Conservation (phyloP, 1,139 yeast genomes). For the Lodderomyces elongisporus region DNA sequence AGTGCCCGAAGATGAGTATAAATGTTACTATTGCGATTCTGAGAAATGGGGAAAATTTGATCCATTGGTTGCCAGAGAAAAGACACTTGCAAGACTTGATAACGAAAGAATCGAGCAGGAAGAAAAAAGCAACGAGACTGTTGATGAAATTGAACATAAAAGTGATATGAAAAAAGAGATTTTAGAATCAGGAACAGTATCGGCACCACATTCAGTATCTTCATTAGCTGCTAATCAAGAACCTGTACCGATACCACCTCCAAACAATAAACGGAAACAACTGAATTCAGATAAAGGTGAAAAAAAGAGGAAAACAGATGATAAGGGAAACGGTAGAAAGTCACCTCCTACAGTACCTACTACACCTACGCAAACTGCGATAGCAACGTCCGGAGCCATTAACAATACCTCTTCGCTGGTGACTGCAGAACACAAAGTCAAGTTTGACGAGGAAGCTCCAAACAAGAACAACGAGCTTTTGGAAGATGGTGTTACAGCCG, state of each 20-base stretch:
- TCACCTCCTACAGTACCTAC: neutral
- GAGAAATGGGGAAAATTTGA: constrained; percentile 46
- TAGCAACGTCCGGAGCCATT: too few species aligned
- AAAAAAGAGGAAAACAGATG: constrained; percentile 18
- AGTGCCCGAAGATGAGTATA: constrained; percentile 75
- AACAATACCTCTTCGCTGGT: too few species aligned
- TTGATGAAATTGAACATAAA: constrained; percentile 1
- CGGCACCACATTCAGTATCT: neutral
- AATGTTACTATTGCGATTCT: constrained; percentile 75
- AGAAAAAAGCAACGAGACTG: too few species aligned
- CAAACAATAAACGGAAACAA: constrained; percentile 22
- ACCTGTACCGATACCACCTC: constrained; percentile 1
- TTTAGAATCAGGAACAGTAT: neutral
- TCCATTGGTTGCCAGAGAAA: constrained; percentile 34
- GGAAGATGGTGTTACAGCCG: constrained; percentile 41
- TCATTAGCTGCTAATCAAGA: neutral
- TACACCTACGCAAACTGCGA: too few species aligned
- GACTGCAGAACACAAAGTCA: too few species aligned
- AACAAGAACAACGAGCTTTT: constrained; percentile 37
- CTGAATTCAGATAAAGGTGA: constrained; percentile 25
- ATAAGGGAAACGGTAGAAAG: constrained; percentile 7
- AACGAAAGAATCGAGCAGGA: constrained; percentile 13
- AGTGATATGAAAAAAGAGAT: too few species aligned
- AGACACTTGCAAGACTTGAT: constrained; percentile 31
- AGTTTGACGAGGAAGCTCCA: constrained; percentile 25